Evolutionary conservation across 106 monocot genomes (phyloP), one percentile per base, ranked within the genome.

Genomic region (Dendrobium catenatum): DNA sequence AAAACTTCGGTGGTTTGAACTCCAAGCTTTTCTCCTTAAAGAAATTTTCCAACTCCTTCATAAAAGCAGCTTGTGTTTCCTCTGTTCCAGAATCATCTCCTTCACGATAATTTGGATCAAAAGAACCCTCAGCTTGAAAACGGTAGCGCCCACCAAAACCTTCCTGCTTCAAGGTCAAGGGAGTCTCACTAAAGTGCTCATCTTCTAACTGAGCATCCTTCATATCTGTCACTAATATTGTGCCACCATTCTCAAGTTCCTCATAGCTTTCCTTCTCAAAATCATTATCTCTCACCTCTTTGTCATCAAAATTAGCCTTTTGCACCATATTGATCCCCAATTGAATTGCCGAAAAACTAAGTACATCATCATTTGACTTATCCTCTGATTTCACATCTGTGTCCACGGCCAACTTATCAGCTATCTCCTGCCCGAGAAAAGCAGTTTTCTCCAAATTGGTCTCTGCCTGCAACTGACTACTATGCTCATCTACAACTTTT

Each of bases 1-100:
- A 98, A 59, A 98, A 98, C 82, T 93, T 98, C 6, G 95, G 98
- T 17, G 98, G 91, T 76, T 98, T 98, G 82, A 93, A 98, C 75
- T 98, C 98, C 83, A 95, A 77, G 80, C 73, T 88, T 77, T 77
- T 93, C 77, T 91, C 98, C 82, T 67, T 94, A 58, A 90, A 87
- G 72, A 95, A 98, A 70, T 70, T 95, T 78, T 98, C 94, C 61
- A 98, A 86, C 66, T 91, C 98, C 72, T 81, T 90, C 95, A 98
- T 95, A 79, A 98, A 98, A 43, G 91, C 89, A 61, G 85, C 80
- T 77, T 98, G 98, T 55, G 90, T 88, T 56, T 98, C 98, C 80
- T 98, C 98, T 68, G 88, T 88, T 9, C 97, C 97, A 77, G 92
- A 92, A 81, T 88, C 94, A 40, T 98, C 89, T 18, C 97, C 94